Evolutionary conservation across 148 eudicot species (phyloP).

Genomic region (Arctostaphylos glauca): DNA sequence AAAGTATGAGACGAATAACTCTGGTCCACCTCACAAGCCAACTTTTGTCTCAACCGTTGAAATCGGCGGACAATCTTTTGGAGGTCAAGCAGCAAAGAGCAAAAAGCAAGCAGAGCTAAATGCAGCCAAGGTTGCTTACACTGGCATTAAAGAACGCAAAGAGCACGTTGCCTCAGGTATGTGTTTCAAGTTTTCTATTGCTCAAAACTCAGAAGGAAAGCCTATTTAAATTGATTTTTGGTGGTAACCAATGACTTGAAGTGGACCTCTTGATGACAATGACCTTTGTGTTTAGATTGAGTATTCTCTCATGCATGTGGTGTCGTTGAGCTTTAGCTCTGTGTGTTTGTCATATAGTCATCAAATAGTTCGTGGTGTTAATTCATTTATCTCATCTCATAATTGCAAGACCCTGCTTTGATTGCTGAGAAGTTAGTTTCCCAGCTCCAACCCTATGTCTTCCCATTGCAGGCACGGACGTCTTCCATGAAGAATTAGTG

Average conservation of each 20-base stretch:
- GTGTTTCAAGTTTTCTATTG: background rate
- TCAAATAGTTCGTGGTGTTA: background rate
- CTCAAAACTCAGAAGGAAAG: background rate
- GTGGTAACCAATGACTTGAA: background rate
- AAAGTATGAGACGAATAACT: constrained; percentile 40
- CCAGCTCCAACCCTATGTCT: no score
- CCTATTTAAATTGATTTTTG: background rate
- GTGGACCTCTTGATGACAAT: background rate
- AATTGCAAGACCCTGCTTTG: no score
- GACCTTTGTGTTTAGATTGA: background rate
- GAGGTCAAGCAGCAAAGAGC: constrained; percentile 67
- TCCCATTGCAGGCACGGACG: no score
- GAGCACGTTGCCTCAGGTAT: constrained; percentile 3
- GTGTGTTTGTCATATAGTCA: background rate
- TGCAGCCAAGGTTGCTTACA: constrained; percentile 79
- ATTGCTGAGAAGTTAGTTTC: no score
- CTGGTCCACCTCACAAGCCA: constrained; percentile 61
- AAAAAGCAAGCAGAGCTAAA: constrained; percentile 74
- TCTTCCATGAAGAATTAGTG: no score
- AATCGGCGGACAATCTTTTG: constrained; percentile 36
- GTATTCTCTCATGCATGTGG: background rate
- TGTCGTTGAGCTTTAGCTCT: background rate
- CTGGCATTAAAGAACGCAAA: constrained; percentile 51
- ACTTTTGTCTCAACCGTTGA: constrained; percentile 54
- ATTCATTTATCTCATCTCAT: no score